Base-by-base conservation (phyloP, 2,329 filamentous ascomycete genomes). In the Penicillium sp. region DNA sequence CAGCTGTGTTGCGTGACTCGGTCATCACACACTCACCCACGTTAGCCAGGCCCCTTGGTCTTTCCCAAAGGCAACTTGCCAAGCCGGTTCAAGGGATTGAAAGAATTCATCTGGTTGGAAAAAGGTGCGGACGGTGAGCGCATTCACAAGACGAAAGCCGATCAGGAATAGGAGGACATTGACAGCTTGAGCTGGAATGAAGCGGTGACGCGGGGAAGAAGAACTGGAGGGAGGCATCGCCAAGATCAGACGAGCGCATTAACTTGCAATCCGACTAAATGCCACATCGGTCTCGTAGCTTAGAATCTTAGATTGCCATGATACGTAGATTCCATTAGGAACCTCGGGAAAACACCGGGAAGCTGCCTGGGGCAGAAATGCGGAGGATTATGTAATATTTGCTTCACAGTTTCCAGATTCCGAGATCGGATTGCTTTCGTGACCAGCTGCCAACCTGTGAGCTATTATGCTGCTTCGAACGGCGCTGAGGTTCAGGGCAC, bases 61-160 rank as follows among this genome's bases (percentile, higher is more conserved):
- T 2, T 79, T 69, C 22, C 92, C 92, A 80, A 96, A 97, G 3
- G 89, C 89, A 53, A 94, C 82, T 66, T 87, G 81, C 92, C 93
- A 97, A 63, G 94, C 94, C 51, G 94, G 93, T 77, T 99, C 94
- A 43, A 97, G 83, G 1, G 92, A 89, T 71, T 99, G 94, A 69
- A 94, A 99, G 79, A 90, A 97, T 75, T 99, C 94, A 78, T 99
- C 94, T 26, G 94, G 94, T 74, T 99, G 94, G 77, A 99, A 99
- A 73, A 97, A 99, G 20, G 94, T 97, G 62, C 84, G 81, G 54
- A 95, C 80, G 59, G 81, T 85, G 65, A 94, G 80, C 29, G 91
- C 87, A 76, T 96, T 96, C 71, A 89, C 73, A 61, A 93, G 81
- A 52, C 94, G 90, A 60, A 96, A 83, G 40, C 84, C 79, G 62